Evolutionary conservation across 371 early-diverging fungal species (phyloP), one percentile per base, ranked within the genome.

Genomic region (Mucor ambiguus): DNA sequence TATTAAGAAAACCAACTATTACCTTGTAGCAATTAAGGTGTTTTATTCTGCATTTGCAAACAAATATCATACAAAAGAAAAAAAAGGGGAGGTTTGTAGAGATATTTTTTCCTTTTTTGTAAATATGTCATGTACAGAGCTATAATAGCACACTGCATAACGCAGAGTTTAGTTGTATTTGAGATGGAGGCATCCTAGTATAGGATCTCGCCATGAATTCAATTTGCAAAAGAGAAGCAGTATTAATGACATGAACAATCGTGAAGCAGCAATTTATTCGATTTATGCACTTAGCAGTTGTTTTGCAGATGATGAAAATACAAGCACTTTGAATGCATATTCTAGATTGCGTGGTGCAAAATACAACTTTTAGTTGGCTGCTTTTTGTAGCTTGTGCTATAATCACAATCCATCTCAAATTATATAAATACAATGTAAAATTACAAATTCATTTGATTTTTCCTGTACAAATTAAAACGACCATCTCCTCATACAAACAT

Each of bases 221-320:
- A 22, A 46, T 46, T 46, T 22, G 52, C 4, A 5, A 52, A 9
- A 26, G 16, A 28, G 5, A 1, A 24, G 14, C 3, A 26, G 24
- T 20, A n/a, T 48, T 18, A 52, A 52, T 52, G 52, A 52, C 26
- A 52, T 26, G 28, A 26, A 52, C 6, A 52, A 11, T 41, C 41
- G 18, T 41, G 18, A 41, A 41, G 41, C 41, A 24, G 24, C 9
- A 28, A 16, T 22, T 22, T 26, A 28, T 24, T 24, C 28, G 24
- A 52, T 52, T 28, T 28, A 52, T 52, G 52, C 52, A 52, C 52
- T 52, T 52, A 28, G 16, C 52, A 28, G 26, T 52, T 28, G 52
- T 14, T 52, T 52, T 52, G 24, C 12, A 52, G 52, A 28, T 26
- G 28, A 52, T 26, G 52, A 12, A 22, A 24, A 52, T 52, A 52